A percentile compares a stretch with the other conserved stretches of the same genome.
These are phyloP conservation scores for Entonaema liquescens DNA, from an alignment of 495 filamentous ascomycete species.

Conservation along the genomic window DNA sequence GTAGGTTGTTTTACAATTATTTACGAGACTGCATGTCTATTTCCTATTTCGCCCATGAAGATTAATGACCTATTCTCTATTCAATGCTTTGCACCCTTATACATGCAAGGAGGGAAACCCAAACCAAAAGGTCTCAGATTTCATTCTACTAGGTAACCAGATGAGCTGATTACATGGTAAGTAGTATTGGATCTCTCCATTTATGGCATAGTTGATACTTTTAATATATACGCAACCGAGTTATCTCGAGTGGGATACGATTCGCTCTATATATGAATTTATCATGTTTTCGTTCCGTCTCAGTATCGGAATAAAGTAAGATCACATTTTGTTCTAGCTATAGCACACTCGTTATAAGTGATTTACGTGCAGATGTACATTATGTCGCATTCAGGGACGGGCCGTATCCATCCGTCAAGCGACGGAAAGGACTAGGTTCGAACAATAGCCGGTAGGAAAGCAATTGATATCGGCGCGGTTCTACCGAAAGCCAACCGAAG, in stretches of 20 bases:
- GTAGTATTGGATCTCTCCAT: neutral
- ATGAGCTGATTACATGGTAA: no score
- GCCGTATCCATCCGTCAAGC: constrained; percentile 35
- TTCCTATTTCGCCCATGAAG: neutral
- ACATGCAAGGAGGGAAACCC: neutral
- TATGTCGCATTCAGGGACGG: constrained; percentile 30
- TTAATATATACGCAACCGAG: neutral
- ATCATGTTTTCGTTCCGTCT: neutral
- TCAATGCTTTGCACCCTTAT: neutral
- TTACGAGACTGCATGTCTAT: neutral
- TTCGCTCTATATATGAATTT: neutral
- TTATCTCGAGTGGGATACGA: constrained; percentile 7
- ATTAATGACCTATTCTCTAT: neutral
- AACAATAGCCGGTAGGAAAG: constrained; percentile 36
- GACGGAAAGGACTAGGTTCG: constrained; percentile 20
- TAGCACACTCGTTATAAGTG: neutral
- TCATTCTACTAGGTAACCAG: no score
- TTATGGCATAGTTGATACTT: neutral
- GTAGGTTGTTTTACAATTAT: neutral
- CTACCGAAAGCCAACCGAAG: constrained; percentile 20
- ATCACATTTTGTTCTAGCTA: neutral
- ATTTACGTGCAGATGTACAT: constrained; percentile 12
- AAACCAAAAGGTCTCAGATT: neutral
- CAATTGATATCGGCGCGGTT: constrained; percentile 16
- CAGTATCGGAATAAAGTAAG: neutral